These are phyloP conservation scores for Carex scoparia DNA, from an alignment of 176 grass and related monocot species.

Conservation along the genomic window DNA sequence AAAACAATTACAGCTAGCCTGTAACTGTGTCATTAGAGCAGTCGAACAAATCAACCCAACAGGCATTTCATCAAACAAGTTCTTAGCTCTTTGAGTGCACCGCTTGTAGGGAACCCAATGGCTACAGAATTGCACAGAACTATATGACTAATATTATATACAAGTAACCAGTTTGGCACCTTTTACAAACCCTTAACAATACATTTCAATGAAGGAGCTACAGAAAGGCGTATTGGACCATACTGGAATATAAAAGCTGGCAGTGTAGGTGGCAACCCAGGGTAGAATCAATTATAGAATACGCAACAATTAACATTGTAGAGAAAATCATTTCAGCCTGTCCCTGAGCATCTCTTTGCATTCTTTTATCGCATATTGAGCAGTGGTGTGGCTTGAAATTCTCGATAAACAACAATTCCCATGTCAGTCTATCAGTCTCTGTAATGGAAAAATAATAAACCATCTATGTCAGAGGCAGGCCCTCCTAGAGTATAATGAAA, in stretches of 20 bases:
- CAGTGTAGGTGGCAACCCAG: too few species aligned
- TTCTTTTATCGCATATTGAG: too few species aligned
- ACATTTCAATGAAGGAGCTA: background rate
- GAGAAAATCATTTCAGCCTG: too few species aligned
- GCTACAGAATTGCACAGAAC: background rate
- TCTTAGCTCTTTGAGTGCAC: background rate
- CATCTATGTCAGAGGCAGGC: background rate
- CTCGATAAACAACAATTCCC: background rate
- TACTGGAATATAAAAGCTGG: too few species aligned
- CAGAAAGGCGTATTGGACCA: too few species aligned
- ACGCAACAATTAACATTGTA: background rate
- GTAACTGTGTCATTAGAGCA: background rate
- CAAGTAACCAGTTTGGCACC: background rate
- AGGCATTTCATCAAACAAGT: conserved; percentile 8
- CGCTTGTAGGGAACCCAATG: background rate
- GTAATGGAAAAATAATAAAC: background rate
- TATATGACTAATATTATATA: background rate
- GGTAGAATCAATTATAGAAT: background rate
- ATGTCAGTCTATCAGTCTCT: background rate
- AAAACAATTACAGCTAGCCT: background rate
- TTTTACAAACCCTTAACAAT: background rate
- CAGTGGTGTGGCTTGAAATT: background rate
- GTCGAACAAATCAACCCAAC: background rate
- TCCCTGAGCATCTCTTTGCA: too few species aligned
- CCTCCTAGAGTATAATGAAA: background rate